A percentile compares a stretch with the other conserved stretches of the same genome.
These are phyloP conservation scores for Stellera chamaejasme DNA, from an alignment of 345 rosid genomes.

Conservation along the genomic window DNA sequence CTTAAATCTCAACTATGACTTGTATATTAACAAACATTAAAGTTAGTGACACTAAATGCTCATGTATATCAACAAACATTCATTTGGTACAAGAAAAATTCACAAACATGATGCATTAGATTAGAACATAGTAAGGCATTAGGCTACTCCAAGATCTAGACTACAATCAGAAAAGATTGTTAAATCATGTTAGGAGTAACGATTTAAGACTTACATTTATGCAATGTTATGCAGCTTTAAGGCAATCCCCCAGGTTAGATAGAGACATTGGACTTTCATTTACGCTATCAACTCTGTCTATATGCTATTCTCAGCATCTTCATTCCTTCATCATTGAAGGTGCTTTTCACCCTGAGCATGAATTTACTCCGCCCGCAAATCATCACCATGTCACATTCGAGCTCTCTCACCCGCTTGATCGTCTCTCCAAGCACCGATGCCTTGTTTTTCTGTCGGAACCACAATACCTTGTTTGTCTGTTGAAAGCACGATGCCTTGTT, in stretches of 20 bases:
- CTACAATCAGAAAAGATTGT: too few relatives aligned
- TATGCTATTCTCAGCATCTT: conserved; percentile 26
- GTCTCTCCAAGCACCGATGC: conserved; percentile 46
- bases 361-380: conserved; percentile 50
- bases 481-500: too few relatives aligned
- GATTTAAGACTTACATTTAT: neutral
- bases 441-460: conserved; percentile 36
- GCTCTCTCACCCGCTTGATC: conserved; percentile 26
- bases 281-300: conserved; percentile 15
- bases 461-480: neutral
- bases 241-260: too few relatives aligned
- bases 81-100: too few relatives aligned
- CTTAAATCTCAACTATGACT: too few relatives aligned
- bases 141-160: too few relatives aligned
- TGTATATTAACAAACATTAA: too few relatives aligned
- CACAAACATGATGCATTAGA: too few relatives aligned
- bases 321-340: conserved; percentile 35
- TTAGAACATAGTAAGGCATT: too few relatives aligned
- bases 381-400: conserved; percentile 39
- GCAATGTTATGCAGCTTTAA: neutral
- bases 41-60: too few relatives aligned
- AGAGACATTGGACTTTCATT: neutral
- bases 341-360: conserved; percentile 37
- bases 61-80: too few relatives aligned
- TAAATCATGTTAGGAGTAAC: too few relatives aligned